Base-by-base conservation (phyloP, 257 asterid genomes). In the Solanum chiquidenum region DNA sequence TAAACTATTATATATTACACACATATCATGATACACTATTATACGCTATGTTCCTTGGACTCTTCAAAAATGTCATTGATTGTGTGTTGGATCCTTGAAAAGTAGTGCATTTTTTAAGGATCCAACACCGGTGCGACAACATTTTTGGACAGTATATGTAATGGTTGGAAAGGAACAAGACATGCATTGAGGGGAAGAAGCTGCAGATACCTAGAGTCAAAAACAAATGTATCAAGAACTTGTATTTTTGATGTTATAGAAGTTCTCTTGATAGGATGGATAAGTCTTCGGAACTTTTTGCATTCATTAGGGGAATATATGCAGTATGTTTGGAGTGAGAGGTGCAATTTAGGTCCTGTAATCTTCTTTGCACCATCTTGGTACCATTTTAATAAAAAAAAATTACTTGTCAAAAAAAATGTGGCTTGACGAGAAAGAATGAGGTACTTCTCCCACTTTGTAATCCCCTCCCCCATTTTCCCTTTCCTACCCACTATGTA, bases 401-500 rank as follows among this genome's bases (percentile, higher is more conserved):
- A 33, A 12, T 68, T 27, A 27, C 21, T 68, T 27, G 34, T 68
- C 21, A 68, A 68, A 68, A 68, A 68, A 68, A 68, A 68, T 13
- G 99, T 96, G 86, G 98, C 98, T 71, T 95, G 72, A 25, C 9
- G 71, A 23, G 31, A 62, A 12, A n/a, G 31, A 62, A 62, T 10
- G 13, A n/a, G 31, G 71, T 62, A 16, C 7, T 23, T 62, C 71
- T 62, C 31, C 71, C 71, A 23, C 71, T 62, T 62, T 62, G 31
- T 9, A 62, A n/a, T 62, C 31, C 71, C 14, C 31, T 23, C 13
- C 71, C 16, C 71, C 71, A 23, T 62, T 62, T 60, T 23, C 27
- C 29, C 69, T 60, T 60, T 12, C 31, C 14, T 23, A 62, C 7
- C 31, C 71, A 0, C 14, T 9, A 11, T 62, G 31, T 62, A 23